These are phyloP conservation scores for Colletotrichum noveboracense DNA, from an alignment of 2,329 filamentous ascomycete genomes.

Conservation along the genomic window DNA sequence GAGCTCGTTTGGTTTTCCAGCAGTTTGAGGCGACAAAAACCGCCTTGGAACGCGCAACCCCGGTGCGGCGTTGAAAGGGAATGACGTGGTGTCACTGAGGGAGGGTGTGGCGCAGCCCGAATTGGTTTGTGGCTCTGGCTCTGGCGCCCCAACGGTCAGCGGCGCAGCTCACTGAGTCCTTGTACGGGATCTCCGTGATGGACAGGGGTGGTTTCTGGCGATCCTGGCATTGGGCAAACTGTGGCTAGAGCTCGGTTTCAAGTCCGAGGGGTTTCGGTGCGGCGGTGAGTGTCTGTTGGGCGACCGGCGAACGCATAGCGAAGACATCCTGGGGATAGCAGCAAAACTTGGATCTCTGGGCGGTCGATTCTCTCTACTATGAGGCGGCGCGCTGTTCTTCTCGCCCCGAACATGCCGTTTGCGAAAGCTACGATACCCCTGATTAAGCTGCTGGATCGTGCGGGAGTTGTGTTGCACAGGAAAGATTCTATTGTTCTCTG, in stretches of 20 bases:
- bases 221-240: neutral
- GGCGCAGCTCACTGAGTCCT: neutral
- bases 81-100: slow-evolving; percentile 13
- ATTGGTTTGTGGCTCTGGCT: slow-evolving; percentile 5
- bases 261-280: neutral
- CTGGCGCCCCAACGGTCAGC: neutral
- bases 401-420: neutral
- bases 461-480: neutral
- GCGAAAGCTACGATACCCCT: neutral
- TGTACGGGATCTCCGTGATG: neutral
- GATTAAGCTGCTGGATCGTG: neutral
- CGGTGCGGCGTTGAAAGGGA: neutral
- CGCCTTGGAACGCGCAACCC: slow-evolving; percentile 11
- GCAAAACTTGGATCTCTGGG: neutral
- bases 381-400: neutral
- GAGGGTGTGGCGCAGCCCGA: slow-evolving; percentile 5
- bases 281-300: neutral
- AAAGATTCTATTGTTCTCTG: neutral
- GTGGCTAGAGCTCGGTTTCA: slow-evolving; percentile 17
- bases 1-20: neutral
- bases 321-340: neutral
- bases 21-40: neutral
- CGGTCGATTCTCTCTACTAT: neutral
- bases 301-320: neutral
- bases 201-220: neutral